These are phyloP conservation scores for Neospora caninum DNA, from an alignment of 169 alveolate species.

Conservation along the genomic window DNA sequence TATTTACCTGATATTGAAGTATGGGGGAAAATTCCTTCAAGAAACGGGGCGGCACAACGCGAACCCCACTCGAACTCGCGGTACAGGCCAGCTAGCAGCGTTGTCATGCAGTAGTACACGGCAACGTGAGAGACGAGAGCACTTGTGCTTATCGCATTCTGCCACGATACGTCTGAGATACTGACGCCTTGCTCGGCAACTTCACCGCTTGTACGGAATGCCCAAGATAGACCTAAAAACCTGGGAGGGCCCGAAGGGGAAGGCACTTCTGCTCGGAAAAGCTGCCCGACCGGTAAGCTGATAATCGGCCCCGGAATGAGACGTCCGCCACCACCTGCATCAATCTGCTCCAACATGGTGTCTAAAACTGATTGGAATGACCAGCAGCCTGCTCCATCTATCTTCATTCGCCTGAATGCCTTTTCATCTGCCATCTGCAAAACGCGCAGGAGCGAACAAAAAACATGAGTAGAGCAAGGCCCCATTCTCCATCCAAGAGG, in stretches of 20 bases:
- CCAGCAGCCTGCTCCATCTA: not conserved
- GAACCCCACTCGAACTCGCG: not conserved
- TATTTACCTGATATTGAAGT: not conserved
- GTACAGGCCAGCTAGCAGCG: not conserved
- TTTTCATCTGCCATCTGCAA: not conserved
- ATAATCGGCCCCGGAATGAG: not conserved
- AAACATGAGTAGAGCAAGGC: no score
- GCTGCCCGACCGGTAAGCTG: not conserved
- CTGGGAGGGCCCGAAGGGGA: not conserved
- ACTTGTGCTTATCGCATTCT: not conserved
- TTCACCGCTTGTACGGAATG: not conserved
- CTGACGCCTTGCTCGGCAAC: not conserved
- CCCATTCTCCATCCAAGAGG: no score
- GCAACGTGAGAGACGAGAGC: not conserved
- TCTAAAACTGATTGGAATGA: not conserved
- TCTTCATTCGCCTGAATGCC: not conserved
- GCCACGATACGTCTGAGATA: not conserved
- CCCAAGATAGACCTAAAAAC: not conserved
- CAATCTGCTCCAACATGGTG: not conserved
- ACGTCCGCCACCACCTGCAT: not conserved
- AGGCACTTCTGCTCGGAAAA: not conserved
- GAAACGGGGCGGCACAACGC: not conserved
- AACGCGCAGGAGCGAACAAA: no score
- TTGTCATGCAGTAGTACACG: not conserved
- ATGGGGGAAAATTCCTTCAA: not conserved